Evolutionary conservation across 2,329 filamentous ascomycete genomes (phyloP), one percentile per base, ranked within the genome.

Genomic region (Dothideomycetidae sp.): DNA sequence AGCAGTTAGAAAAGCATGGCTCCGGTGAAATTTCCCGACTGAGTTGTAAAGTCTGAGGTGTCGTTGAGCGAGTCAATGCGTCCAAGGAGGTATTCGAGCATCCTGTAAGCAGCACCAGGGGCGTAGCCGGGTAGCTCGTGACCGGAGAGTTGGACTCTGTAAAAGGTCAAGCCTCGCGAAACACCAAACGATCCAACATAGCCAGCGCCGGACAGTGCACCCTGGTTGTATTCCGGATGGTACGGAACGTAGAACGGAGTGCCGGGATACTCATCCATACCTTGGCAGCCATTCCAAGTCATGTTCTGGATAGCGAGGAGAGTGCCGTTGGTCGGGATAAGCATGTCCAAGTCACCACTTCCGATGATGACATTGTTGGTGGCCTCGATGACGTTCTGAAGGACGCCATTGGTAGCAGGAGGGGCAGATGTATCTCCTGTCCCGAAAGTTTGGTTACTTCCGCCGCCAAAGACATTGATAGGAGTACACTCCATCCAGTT

Each of bases 11-110:
- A n/a, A n/a, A n/a, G n/a, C n/a, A n/a, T n/a, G n/a, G n/a, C n/a
- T n/a, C 43, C 43, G 16, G 43, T 45, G 19, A 48, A 51, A 42
- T 51, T 44, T n/a, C 51, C 53, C 18, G 31, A 49, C 44, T 54
- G 51, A n/a, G 53, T 56, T 23, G 56, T 56, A 29, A 58, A 59
- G 39, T 55, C 52, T 4, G 48, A 50, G 3, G 44, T 36, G 36
- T 56, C 57, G 1, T 48, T 56, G 46, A 82, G 50, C 42, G 63
- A 71, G 3, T 70, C 58, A 10, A 85, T 73, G 21, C 80, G 62
- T 0, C 83, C 82, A 1, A 92, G 63, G 47, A 90, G 54, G 48
- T 80, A 78, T 63, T 90, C 81, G 13, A 90, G 53, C 41, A 81
- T 75, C 23, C 81, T 64, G 53, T 80, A 83, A 0, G 76, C 70